Evolutionary conservation across 495 filamentous ascomycete species (phyloP).

Genomic region (Neurospora sp.): DNA sequence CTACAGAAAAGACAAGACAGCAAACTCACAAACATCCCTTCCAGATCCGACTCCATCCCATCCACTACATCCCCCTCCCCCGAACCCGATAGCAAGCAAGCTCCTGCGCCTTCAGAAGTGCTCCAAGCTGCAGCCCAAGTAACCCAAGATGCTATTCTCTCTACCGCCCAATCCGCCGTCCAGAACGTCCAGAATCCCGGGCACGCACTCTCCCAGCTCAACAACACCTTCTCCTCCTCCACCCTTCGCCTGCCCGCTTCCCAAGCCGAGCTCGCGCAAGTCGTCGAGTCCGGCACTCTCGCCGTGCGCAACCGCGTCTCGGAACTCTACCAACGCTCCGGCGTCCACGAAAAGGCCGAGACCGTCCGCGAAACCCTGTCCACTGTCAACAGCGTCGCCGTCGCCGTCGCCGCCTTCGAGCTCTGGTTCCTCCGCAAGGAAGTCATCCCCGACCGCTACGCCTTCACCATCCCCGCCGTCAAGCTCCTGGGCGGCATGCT

Average conservation of each 20-base stretch:
- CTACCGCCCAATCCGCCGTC: slow-evolving; percentile 27
- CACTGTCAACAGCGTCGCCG: slow-evolving; percentile 54
- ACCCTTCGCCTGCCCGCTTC: slow-evolving; percentile 63
- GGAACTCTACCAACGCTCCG: slow-evolving; percentile 37
- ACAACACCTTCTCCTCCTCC: slow-evolving; percentile 26
- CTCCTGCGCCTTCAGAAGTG: background rate
- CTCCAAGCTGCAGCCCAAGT: slow-evolving; percentile 1
- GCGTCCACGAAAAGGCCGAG: slow-evolving; percentile 45
- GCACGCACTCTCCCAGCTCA: slow-evolving; percentile 33
- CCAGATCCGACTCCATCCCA: background rate
- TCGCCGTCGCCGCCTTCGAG: slow-evolving; percentile 56
- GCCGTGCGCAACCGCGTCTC: slow-evolving; percentile 46
- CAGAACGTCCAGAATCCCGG: slow-evolving; percentile 46
- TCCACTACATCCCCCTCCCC: background rate
- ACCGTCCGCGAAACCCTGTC: slow-evolving; percentile 55
- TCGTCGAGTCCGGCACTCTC: slow-evolving; percentile 64
- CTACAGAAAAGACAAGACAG: slow-evolving; percentile 5
- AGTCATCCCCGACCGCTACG: slow-evolving; percentile 56
- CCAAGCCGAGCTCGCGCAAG: slow-evolving; percentile 72
- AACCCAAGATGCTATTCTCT: slow-evolving; percentile 18
- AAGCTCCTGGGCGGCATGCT: slow-evolving; percentile 25
- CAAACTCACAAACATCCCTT: background rate
- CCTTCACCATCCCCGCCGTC: slow-evolving; percentile 58
- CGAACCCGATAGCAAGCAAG: background rate
- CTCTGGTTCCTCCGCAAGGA: slow-evolving; percentile 47